Evolutionary conservation across 441 rosid genomes (phyloP).

Genomic region (Euphorbia neoarborescens): DNA sequence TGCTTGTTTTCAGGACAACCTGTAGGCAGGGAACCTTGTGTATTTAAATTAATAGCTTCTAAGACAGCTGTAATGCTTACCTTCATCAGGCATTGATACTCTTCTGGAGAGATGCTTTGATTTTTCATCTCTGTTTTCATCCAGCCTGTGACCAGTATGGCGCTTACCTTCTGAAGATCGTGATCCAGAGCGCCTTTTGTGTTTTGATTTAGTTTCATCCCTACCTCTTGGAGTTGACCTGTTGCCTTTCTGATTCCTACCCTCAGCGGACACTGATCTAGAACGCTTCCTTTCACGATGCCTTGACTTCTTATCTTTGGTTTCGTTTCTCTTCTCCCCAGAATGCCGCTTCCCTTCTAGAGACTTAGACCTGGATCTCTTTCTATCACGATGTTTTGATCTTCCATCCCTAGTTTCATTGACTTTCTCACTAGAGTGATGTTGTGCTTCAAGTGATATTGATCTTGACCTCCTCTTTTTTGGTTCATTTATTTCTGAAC

Average conservation of each 20-base stretch:
- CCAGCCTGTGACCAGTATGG: slow-evolving; percentile 28
- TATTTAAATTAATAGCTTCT: slow-evolving; percentile 33
- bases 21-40: slow-evolving; percentile 24
- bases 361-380: slow-evolving; percentile 55
- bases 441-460: slow-evolving; percentile 40
- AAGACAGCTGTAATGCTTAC: slow-evolving; percentile 33
- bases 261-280: slow-evolving; percentile 47
- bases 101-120: slow-evolving; percentile 42
- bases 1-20: slow-evolving; percentile 34
- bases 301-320: slow-evolving; percentile 47
- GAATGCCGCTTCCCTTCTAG: slow-evolving; percentile 37
- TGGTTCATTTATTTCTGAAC: slow-evolving; percentile 39
- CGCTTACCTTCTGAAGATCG: slow-evolving; percentile 45
- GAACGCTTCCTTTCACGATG: slow-evolving; percentile 45
- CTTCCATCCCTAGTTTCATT: slow-evolving; percentile 36
- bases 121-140: slow-evolving; percentile 38
- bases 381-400: slow-evolving; percentile 35
- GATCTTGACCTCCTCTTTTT: slow-evolving; percentile 48
- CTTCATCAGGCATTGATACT: slow-evolving; percentile 42
- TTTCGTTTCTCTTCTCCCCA: slow-evolving; percentile 35
- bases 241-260: slow-evolving; percentile 34
- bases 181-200: slow-evolving; percentile 45
- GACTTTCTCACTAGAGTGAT: slow-evolving; percentile 25
- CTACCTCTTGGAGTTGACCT: slow-evolving; percentile 45
- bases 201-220: slow-evolving; percentile 43